A percentile compares a stretch with the other conserved stretches of the same genome.
Evolutionary conservation across 1,284 basidiomycete genomes (phyloP).

Genomic region (Xanthoconium separans): DNA sequence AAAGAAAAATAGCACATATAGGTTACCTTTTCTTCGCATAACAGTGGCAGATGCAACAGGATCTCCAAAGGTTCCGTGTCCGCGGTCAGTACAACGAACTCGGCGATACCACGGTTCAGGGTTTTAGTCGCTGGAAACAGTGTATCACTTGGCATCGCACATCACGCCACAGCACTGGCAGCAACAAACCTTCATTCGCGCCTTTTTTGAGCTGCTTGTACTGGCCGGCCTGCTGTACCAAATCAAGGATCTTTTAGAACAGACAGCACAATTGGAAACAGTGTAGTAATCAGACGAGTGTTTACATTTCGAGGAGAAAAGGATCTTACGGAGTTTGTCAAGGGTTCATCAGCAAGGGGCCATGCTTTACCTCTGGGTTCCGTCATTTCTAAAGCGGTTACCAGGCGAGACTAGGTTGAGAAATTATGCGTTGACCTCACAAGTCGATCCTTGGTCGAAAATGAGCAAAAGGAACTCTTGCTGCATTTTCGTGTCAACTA

Average conservation of each 20-base stretch:
- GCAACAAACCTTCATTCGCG: conserved; percentile 81
- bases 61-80: conserved; percentile 99
- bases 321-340: conserved; percentile 88
- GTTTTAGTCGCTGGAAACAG: conserved; percentile 82
- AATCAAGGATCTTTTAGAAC: conserved; percentile 73
- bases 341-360: conserved; percentile 84
- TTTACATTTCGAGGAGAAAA: neutral
- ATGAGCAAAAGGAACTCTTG: neutral
- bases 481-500: neutral
- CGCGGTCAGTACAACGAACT: conserved; percentile 97
- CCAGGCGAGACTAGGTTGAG: conserved; percentile 1
- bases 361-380: conserved; percentile 80
- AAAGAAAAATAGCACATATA: neutral
- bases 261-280: conserved; percentile 2
- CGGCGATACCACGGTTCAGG: conserved; percentile 97
- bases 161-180: neutral
- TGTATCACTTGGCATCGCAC: conserved; percentile 6
- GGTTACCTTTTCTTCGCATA: conserved; percentile 96
- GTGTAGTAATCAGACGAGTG: neutral
- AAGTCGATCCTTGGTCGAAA: conserved; percentile 72
- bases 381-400: conserved; percentile 52
- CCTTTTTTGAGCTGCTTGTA: conserved; percentile 99
- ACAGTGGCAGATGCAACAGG: conserved; percentile 91
- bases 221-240: conserved; percentile 86
- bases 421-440: conserved; percentile 60